phyloP scores from a whole-genome alignment of 2,329 filamentous ascomycete genomes.

The Sporothrix pseudoabietina region DNA sequence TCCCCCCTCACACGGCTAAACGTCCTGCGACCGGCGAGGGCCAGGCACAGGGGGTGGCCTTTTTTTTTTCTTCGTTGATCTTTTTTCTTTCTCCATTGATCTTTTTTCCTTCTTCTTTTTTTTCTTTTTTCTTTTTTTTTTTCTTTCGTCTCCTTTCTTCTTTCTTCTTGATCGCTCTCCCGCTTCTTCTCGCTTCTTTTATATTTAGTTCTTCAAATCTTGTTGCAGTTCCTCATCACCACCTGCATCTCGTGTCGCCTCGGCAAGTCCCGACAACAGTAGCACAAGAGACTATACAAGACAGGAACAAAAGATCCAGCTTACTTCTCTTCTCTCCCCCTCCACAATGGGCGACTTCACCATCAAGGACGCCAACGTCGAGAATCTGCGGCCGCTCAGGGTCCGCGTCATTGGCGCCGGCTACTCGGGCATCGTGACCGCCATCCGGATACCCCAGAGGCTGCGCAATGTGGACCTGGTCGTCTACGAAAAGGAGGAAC shows the following conservation, averaged over 20 bases:
- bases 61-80: background rate
- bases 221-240: background rate
- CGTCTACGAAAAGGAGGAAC: constrained; percentile 44
- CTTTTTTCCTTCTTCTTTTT: background rate
- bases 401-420: constrained; percentile 44
- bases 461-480: constrained; percentile 42
- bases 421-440: constrained; percentile 41
- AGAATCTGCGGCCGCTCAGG: constrained; percentile 42
- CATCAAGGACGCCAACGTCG: constrained; percentile 40
- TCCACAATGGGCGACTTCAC: constrained; percentile 24
- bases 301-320: background rate
- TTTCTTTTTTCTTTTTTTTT: background rate
- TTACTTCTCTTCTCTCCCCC: background rate
- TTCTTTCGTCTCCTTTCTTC: background rate
- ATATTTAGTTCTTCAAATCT: background rate
- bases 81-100: background rate
- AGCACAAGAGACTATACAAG: background rate
- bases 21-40: constrained; percentile 1
- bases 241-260: background rate
- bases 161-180: background rate
- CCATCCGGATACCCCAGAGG: constrained; percentile 43
- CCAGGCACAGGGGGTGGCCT: background rate
- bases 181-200: background rate
- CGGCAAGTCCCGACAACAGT: constrained; percentile 10
- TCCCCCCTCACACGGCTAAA: constrained; percentile 10